Percentiles rank a stretch among this genome's conserved stretches.
Evolutionary conservation across 768 basidiomycete species (phyloP).

Genomic region (Rhizopogon vulgaris): DNA sequence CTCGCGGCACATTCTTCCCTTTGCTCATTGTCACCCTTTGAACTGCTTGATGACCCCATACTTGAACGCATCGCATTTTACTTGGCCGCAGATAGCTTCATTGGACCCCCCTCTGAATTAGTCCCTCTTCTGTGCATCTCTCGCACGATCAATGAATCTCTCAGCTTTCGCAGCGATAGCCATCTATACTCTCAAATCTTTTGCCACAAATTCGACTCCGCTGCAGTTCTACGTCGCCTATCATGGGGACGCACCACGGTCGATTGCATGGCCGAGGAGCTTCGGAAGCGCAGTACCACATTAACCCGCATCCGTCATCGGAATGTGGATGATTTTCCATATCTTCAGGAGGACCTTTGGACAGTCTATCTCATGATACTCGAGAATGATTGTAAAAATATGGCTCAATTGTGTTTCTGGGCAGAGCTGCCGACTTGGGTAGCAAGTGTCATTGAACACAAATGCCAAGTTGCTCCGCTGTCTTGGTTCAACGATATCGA

Average conservation of each 20-base stretch:
- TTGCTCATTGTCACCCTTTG: slow-evolving; percentile 10
- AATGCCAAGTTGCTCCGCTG: slow-evolving; percentile 14
- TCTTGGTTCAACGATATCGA: slow-evolving; percentile 22
- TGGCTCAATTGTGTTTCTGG: slow-evolving; percentile 36
- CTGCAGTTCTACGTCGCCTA: slow-evolving; percentile 35
- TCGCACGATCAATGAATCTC: slow-evolving; percentile 26
- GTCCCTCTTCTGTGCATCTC: slow-evolving; percentile 33
- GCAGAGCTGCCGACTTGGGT: slow-evolving; percentile 29
- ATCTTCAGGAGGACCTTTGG: slow-evolving; percentile 42
- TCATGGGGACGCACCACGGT: slow-evolving; percentile 31
- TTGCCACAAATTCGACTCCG: slow-evolving; percentile 37
- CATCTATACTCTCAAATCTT: slow-evolving; percentile 40
- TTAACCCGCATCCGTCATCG: slow-evolving; percentile 35
- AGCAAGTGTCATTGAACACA: slow-evolving; percentile 9
- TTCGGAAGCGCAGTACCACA: slow-evolving; percentile 35
- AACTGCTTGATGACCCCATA: slow-evolving; percentile 16
- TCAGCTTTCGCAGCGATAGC: slow-evolving; percentile 31
- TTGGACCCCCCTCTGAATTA: slow-evolving; percentile 40
- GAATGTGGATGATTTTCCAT: slow-evolving; percentile 8
- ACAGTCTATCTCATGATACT: slow-evolving; percentile 47
- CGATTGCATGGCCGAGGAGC: slow-evolving; percentile 34
- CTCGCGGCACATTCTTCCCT: slow-evolving; percentile 2
- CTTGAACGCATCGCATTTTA: slow-evolving; percentile 39
- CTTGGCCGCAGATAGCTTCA: slow-evolving; percentile 28
- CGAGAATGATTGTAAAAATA: slow-evolving; percentile 46